A percentile compares a stretch with the other conserved stretches of the same genome.
These are phyloP conservation scores for Lactifluus echinatus DNA, from an alignment of 768 basidiomycete species.

Conservation along the genomic window DNA sequence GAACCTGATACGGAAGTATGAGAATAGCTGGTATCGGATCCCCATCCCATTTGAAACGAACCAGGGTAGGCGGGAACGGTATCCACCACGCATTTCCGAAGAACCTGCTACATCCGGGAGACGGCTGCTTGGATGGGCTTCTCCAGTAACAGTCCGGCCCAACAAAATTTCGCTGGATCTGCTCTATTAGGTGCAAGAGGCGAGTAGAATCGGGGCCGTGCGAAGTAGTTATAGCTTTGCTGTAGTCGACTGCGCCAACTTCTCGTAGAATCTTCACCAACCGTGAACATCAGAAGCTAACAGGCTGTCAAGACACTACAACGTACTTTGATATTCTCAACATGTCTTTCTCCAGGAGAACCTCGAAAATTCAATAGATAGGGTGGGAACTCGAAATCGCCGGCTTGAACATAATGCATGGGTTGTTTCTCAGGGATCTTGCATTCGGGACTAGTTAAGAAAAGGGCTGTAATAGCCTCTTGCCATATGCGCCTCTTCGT, in stretches of 20 bases:
- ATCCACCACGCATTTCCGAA: conserved; percentile 79
- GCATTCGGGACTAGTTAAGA: conserved; percentile 52
- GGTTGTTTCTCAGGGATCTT: conserved; percentile 48
- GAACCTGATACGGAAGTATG: conserved; percentile 34
- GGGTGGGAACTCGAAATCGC: conserved; percentile 53
- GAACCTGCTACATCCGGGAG: conserved; percentile 36
- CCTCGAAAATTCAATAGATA: conserved; percentile 59
- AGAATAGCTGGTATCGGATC: neutral
- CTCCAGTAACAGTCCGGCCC: conserved; percentile 75
- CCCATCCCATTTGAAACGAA: conserved; percentile 25
- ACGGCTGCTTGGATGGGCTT: conserved; percentile 25
- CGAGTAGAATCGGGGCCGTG: conserved; percentile 41
- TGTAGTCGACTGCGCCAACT: conserved; percentile 49
- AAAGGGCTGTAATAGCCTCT: conserved; percentile 58
- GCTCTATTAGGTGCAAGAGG: conserved; percentile 39
- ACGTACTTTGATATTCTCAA: conserved; percentile 70
- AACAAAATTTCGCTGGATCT: conserved; percentile 47
- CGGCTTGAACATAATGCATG: conserved; percentile 52
- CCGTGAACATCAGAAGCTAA: neutral
- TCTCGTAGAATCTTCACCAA: conserved; percentile 58
- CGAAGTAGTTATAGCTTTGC: conserved; percentile 39
- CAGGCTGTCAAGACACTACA: neutral
- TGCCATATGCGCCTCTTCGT: conserved; percentile 70
- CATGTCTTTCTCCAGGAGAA: conserved; percentile 59
- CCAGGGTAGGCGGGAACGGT: conserved; percentile 68